These are phyloP conservation scores for Beauveria scarabaeidicola DNA, from an alignment of 2,329 filamentous ascomycete genomes.

Conservation along the genomic window DNA sequence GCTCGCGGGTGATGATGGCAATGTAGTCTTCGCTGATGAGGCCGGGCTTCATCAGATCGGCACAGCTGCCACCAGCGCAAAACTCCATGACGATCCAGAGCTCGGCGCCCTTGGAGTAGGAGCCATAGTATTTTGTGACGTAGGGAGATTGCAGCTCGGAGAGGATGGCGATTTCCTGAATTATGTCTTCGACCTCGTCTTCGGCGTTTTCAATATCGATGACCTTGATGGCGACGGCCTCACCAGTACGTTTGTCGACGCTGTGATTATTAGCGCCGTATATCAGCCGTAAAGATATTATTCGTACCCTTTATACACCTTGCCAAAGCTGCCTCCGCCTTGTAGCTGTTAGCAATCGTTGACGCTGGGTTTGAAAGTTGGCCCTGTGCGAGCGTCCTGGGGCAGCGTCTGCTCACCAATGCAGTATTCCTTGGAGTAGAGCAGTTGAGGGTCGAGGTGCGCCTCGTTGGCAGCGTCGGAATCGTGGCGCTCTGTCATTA, in stretches of 20 bases:
- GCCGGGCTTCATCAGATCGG: constrained; percentile 90
- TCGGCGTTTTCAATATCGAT: constrained; percentile 99
- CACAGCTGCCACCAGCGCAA: constrained; percentile 92
- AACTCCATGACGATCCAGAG: constrained; percentile 99
- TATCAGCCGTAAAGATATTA: neutral
- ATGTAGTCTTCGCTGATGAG: constrained; percentile 92
- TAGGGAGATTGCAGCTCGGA: constrained; percentile 93
- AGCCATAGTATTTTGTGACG: constrained; percentile 96
- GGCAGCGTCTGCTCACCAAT: constrained; percentile 52
- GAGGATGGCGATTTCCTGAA: constrained; percentile 95
- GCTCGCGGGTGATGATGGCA: constrained; percentile 84
- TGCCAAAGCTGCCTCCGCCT: constrained; percentile 97
- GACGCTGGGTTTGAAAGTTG: neutral
- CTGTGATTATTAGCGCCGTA: constrained; percentile 33
- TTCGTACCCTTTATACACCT: constrained; percentile 89
- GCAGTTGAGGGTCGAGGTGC: constrained; percentile 69
- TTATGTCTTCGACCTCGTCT: constrained; percentile 98
- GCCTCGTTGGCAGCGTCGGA: constrained; percentile 41
- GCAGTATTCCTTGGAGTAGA: constrained; percentile 90
- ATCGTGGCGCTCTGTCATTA: constrained; percentile 42
- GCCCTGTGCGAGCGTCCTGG: neutral
- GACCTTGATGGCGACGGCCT: constrained; percentile 94
- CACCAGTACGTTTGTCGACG: constrained; percentile 85
- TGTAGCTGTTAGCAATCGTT: neutral
- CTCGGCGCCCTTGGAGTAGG: constrained; percentile 90